These are phyloP conservation scores for Bathelium albidoporum DNA, from an alignment of 495 filamentous ascomycete genomes.

Conservation along the genomic window DNA sequence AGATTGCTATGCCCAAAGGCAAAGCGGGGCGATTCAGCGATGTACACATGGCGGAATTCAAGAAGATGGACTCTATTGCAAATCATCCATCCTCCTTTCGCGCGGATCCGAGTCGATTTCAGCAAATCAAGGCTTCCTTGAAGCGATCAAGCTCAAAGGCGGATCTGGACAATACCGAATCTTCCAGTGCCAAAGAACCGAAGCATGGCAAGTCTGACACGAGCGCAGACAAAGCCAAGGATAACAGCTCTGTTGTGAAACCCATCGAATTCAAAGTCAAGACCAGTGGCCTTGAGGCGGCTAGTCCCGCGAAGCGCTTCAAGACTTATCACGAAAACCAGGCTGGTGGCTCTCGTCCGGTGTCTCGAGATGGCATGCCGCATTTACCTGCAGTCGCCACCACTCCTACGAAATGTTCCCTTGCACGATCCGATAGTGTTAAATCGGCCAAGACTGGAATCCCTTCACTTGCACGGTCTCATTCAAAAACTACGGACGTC, in stretches of 20 bases:
- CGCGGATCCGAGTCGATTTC: slow-evolving; percentile 45
- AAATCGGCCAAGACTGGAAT: slow-evolving; percentile 49
- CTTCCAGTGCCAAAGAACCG: slow-evolving; percentile 38
- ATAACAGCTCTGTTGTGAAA: background rate
- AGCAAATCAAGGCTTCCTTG: slow-evolving; percentile 31
- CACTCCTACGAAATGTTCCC: slow-evolving; percentile 73
- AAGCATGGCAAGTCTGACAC: slow-evolving; percentile 74
- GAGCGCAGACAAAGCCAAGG: slow-evolving; percentile 49
- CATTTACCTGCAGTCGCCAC: slow-evolving; percentile 41
- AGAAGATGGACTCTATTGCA: slow-evolving; percentile 93
- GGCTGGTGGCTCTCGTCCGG: slow-evolving; percentile 43
- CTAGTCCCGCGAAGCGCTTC: slow-evolving; percentile 21
- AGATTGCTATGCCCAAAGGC: slow-evolving; percentile 67
- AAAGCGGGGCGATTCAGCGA: slow-evolving; percentile 69
- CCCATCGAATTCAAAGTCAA: background rate
- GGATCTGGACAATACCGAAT: slow-evolving; percentile 44
- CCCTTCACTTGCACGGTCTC: slow-evolving; percentile 43
- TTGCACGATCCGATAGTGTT: slow-evolving; percentile 51
- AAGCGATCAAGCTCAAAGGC: slow-evolving; percentile 71
- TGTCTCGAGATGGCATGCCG: slow-evolving; percentile 39
- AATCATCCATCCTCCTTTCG: slow-evolving; percentile 74
- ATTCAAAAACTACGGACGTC: slow-evolving; percentile 14
- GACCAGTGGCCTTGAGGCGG: slow-evolving; percentile 1
- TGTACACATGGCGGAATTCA: slow-evolving; percentile 76
- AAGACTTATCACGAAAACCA: slow-evolving; percentile 45